These are phyloP conservation scores for Suhomyces terraborum DNA, from an alignment of 1,139 yeast species.

Conservation along the genomic window DNA sequence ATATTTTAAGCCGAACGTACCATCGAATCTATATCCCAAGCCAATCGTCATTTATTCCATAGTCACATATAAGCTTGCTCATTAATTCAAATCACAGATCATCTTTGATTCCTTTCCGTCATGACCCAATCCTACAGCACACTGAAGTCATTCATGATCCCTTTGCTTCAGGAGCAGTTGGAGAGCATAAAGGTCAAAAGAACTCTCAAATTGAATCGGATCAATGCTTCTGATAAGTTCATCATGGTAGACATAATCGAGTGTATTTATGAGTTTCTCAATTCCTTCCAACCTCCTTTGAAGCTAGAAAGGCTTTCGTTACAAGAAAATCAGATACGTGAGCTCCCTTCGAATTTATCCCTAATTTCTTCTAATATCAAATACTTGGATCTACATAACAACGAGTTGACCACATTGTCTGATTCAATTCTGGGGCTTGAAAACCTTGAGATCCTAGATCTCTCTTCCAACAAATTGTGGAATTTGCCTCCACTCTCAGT, in stretches of 20 bases:
- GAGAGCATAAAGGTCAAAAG: constrained; percentile 20
- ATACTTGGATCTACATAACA: constrained; percentile 68
- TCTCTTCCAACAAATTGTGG: constrained; percentile 57
- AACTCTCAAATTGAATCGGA: constrained; percentile 19
- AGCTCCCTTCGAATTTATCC: constrained; percentile 52
- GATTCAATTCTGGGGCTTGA: constrained; percentile 39
- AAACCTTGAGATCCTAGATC: constrained; percentile 65
- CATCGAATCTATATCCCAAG: too few species aligned
- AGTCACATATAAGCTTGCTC: too few species aligned
- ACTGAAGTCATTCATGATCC: constrained; percentile 14
- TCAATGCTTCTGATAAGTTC: constrained; percentile 7
- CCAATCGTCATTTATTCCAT: too few species aligned
- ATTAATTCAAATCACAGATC: too few species aligned
- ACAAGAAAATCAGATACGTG: constrained; percentile 50
- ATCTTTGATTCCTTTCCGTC: not conserved
- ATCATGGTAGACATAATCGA: constrained; percentile 19
- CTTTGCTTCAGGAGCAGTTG: constrained; percentile 20
- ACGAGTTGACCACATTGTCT: constrained; percentile 58
- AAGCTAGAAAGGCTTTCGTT: constrained; percentile 56
- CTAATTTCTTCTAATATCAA: constrained; percentile 48
- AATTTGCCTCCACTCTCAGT: constrained; percentile 36
- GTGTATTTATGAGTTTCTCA: constrained; percentile 19
- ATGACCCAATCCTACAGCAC: constrained; percentile 12
- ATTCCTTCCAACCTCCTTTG: constrained; percentile 29
- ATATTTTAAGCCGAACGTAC: too few species aligned